Evolutionary conservation across 345 rosid species (phyloP).

Genomic region (Citrus unshiu): DNA sequence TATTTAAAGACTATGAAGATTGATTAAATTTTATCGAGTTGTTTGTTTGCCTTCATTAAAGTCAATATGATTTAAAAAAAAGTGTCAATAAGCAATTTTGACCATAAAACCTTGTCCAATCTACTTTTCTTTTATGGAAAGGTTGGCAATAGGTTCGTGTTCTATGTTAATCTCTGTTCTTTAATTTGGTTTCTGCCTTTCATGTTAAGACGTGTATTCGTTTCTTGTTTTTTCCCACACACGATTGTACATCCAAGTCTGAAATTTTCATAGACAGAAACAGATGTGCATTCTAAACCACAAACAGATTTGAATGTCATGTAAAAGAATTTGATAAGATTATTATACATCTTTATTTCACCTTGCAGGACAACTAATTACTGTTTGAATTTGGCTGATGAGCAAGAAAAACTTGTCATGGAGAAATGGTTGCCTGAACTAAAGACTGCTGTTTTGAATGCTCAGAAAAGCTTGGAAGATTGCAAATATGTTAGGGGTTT

Average conservation of each 20-base stretch:
- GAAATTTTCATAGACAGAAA: not conserved
- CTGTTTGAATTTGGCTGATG: conserved; percentile 75
- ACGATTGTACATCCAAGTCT: not conserved
- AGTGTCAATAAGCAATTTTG: not conserved
- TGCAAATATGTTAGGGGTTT: conserved; percentile 76
- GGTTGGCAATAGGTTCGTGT: not conserved
- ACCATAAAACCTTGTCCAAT: not conserved
- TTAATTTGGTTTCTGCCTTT: not conserved
- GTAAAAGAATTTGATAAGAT: not conserved
- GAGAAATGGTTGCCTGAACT: conserved; percentile 95
- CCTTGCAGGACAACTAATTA: conserved; percentile 66
- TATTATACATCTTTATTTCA: conserved; percentile 1
- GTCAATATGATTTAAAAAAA: no score
- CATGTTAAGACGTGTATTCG: not conserved
- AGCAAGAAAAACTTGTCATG: conserved; percentile 69
- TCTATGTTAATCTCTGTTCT: not conserved
- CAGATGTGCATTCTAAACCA: not conserved
- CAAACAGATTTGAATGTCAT: not conserved
- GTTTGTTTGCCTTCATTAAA: not conserved
- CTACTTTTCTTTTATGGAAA: not conserved
- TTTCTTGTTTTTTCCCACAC: not conserved
- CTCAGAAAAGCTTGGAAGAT: conserved; percentile 66
- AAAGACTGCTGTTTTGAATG: conserved; percentile 57
- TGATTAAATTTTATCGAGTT: not conserved
- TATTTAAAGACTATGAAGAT: not conserved